Evolutionary conservation across 495 filamentous ascomycete genomes (phyloP), one percentile per base, ranked within the genome.

Genomic region (Aspergillus homomorphus): DNA sequence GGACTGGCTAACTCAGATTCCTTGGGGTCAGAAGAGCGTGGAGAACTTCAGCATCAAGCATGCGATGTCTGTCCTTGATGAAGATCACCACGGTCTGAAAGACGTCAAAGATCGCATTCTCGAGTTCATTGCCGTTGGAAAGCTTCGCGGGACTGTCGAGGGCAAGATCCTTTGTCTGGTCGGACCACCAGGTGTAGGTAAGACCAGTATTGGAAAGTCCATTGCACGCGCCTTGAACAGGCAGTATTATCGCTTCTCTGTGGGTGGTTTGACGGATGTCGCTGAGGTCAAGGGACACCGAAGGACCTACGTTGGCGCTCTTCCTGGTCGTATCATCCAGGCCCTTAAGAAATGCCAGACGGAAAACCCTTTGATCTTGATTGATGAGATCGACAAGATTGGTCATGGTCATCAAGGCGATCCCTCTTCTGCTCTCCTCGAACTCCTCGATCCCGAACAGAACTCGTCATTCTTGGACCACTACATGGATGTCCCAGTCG

Each of bases 251-350:
- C 83, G 95, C 53, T 98, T 99, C 78, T 96, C 91, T 59, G 95
- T 99, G 16, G 95, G 95, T 62, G 95, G 95, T 57, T 80, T 99
- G 56, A 92, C 92, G 14, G 95, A 99, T 75, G 95, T 98, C 62
- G 94, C 95, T n/a, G 95, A 99, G 72, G 96, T 99, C 74, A 99
- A 99, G 80, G 95, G 95, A 45, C 95, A 99, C 69, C 82, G 95
- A 59, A 80, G 95, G 62, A 99, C 95, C 12, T 99, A 99, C 66
- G 93, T 99, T 53, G 95, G 95, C 56, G 95, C 95, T 45, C 77
- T 99, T 45, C 95, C 95, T 23, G 95, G 95, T 22, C 88, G 95
- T 51, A 95, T 98, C 69, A 98, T 98, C 60, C 95, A 98, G 74
- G 95, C 95, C 21, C 77, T 99, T 56, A 99, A 99, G 84, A 98